Base-by-base conservation (phyloP, 768 basidiomycete species). In the Strobilomyces confusus region DNA sequence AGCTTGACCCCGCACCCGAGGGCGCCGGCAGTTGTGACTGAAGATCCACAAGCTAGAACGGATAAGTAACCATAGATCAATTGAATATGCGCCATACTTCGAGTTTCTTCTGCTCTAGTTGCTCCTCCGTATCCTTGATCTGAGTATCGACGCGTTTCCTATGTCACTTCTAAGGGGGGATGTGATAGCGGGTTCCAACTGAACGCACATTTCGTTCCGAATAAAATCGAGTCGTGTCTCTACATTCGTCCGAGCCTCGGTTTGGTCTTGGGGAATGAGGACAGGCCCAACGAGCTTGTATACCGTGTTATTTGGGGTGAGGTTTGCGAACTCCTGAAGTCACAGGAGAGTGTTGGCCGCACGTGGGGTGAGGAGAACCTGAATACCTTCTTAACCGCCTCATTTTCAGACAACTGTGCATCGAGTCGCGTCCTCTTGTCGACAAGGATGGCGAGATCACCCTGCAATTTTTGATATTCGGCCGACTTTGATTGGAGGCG, bases 271-370 rank as follows among this genome's bases (percentile, higher is more conserved):
- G 61, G 87, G 82, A 9, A 98, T 84, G 25, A 98, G 80, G 7
- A 95, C 87, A 1, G 93, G 92, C 1, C 95, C 95, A 36, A 95
- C 80, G 29, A 90, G 81, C 74, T 98, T 98, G 77, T 85, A 98
- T 8, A 98, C 81, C 15, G 77, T 79, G 65, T 94, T 95, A 54
- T 84, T 79, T 5, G 84, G 73, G 40, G 85, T 86, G 51, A 98
- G 70, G 26, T 77, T 74, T 17, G 77, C 73, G 65, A 98, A 93
- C 73, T 98, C 95, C 94, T 98, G 66, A 22, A 44, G 51, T 51
- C 34, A 49, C 46, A 20, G 33, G 14, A 55, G 30, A 48, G 26
- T 26, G 26, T 23, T 26, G 15, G 25, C 5, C 15, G 11, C 29
- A 22, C 22, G 34, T 42, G 48, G n/a, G 38, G 25, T 15, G 40